Conservation (phyloP, 805 yeast species). For the Pichia phayaonensis region DNA sequence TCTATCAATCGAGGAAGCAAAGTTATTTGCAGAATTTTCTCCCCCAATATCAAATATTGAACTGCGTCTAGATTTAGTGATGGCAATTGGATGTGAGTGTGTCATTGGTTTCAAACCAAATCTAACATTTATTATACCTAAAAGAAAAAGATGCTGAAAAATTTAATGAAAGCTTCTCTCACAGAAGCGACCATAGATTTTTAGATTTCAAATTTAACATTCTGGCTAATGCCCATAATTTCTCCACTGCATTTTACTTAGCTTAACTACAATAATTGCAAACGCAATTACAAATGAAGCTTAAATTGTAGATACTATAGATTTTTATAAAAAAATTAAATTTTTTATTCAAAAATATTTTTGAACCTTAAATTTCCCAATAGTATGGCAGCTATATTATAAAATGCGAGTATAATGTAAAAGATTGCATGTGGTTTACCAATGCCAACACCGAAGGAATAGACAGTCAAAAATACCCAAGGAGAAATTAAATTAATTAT, state of each 20-base stretch:
- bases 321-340: neutral
- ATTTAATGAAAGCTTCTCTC: no score
- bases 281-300: no score
- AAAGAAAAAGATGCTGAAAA: neutral
- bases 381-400: slow-evolving; percentile 1
- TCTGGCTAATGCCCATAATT: no score
- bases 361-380: slow-evolving; percentile 6
- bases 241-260: no score
- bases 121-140: no score
- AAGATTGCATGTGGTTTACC: slow-evolving; percentile 32
- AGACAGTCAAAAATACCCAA: slow-evolving; percentile 37
- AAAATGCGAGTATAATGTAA: slow-evolving; percentile 12
- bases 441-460: slow-evolving; percentile 35
- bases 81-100: neutral
- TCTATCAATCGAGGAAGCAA: slow-evolving; percentile 29
- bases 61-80: neutral
- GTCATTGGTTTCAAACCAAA: neutral
- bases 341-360: neutral
- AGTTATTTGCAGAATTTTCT: slow-evolving; percentile 29
- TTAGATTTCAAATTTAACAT: no score
- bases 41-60: slow-evolving; percentile 28
- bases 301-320: neutral
- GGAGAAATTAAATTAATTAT: slow-evolving; percentile 43
- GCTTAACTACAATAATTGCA: no score
- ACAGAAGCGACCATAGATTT: no score